Evolutionary conservation across 2,329 filamentous ascomycete genomes (phyloP), one percentile per base, ranked within the genome.

Genomic region (Stemphylium beticola): DNA sequence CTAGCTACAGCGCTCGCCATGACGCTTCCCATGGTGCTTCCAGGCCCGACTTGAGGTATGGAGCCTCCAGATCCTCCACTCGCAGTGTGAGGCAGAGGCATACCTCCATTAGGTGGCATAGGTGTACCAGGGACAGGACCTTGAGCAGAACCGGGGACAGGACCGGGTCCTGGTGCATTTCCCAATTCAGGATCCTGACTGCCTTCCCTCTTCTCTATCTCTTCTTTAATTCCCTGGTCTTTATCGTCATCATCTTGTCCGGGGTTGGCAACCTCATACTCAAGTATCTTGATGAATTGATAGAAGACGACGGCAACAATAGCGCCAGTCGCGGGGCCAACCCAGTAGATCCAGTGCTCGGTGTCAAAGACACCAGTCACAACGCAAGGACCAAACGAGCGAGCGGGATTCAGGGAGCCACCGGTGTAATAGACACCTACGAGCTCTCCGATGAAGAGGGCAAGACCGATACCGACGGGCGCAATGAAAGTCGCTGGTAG

Each of bases 391-490:
- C 78, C 79, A 62, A 81, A 79, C 15, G 73, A 76, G 43, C 79
- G 76, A 12, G 79, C 78, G 7, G 79, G 78, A 49, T 81, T 81
- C 22, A 80, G 71, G 2, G 74, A 76, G 32, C 78, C 77, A 36
- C 78, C 78, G 3, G 78, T 80, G 63, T 77, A 80, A 67, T 74
- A 79, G 18, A 80, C 77, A 74, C 81, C 81, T 15, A 78, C 75
- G 34, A 85, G 64, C 53, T 85, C 79, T 0, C 77, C 77, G 49
- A 91, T 82, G 74, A 92, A 91, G 57, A 92, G 82, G 0, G 87
- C 81, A 7, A 91, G 76, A 1, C 89, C 90, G 64, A 92, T 90
- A 11, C 86, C 88, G 3, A 92, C 77, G 0, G 89, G 89, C 0
- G 88, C 89, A 2, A 91, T 76, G 67, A 84, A 90, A 0, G 88